Conservation (phyloP, 345 rosid species). For the Psidium guajava region DNA sequence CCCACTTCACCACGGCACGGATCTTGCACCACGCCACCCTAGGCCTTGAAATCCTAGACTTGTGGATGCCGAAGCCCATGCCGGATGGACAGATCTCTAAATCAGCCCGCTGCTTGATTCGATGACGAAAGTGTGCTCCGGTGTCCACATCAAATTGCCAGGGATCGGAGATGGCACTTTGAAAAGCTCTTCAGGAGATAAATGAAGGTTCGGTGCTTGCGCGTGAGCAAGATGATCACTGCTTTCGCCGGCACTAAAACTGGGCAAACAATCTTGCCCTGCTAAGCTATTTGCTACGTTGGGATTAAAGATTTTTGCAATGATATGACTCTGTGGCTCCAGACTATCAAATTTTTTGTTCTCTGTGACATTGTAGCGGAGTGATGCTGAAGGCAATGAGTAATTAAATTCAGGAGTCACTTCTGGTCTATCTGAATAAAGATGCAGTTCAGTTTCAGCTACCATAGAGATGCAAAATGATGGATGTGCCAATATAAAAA, state of each 20-base stretch:
- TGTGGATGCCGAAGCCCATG: constrained; percentile 5
- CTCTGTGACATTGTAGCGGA: not conserved
- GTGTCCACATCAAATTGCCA: not conserved
- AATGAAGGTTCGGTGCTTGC: not conserved
- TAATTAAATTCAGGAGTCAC: not conserved
- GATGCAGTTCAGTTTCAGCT: not conserved
- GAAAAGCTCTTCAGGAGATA: not conserved
- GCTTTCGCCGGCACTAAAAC: not conserved
- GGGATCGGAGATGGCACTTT: not conserved
- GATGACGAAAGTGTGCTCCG: not conserved
- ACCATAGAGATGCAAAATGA: not conserved
- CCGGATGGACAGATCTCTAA: not conserved
- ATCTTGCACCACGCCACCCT: constrained; percentile 60
- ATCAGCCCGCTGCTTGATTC: constrained; percentile 14
- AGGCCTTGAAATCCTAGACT: constrained; percentile 15
- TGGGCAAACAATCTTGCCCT: not conserved
- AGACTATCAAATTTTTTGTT: not conserved
- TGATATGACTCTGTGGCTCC: not conserved
- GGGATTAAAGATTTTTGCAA: not conserved
- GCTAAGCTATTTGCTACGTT: not conserved
- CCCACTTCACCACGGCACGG: constrained; percentile 35
- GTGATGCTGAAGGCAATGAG: not conserved
- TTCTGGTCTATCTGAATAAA: not conserved
- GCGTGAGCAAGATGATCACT: not conserved
- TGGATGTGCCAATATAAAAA: not conserved